Evolutionary conservation across 2,329 filamentous ascomycete genomes (phyloP).

Genomic region (Botrytis aclada): DNA sequence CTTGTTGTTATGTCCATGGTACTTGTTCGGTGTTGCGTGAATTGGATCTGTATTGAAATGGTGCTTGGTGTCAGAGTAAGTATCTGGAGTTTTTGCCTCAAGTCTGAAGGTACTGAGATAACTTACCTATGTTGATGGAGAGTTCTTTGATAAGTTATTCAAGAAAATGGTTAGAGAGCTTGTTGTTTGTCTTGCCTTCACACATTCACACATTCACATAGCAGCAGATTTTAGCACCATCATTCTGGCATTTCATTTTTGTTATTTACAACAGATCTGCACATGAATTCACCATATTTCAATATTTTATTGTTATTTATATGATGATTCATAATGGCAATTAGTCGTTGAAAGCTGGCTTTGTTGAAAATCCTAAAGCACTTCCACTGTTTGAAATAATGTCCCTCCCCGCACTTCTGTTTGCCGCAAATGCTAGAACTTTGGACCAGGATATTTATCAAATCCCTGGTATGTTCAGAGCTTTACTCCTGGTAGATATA

Average conservation of each 20-base stretch:
- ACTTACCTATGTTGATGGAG: background rate
- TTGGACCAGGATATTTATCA: accelerated
- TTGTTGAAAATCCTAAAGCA: background rate
- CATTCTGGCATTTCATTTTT: background rate
- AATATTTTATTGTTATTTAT: background rate
- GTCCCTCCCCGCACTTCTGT: background rate
- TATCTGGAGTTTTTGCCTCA: no score
- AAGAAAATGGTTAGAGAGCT: background rate
- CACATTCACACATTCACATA: background rate
- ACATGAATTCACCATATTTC: background rate
- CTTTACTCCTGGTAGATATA: accelerated
- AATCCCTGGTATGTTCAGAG: accelerated
- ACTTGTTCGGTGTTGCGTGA: no score
- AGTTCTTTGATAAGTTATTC: background rate
- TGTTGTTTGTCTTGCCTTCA: background rate
- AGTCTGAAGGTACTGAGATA: no score
- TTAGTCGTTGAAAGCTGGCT: background rate
- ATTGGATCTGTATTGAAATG: background rate
- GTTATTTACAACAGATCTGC: background rate
- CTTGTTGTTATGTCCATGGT: background rate
- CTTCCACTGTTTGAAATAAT: background rate
- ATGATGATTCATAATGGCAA: background rate
- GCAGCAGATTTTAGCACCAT: background rate
- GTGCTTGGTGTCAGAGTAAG: no score
- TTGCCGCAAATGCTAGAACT: background rate